These are phyloP conservation scores for Phallus indusiatus DNA, from an alignment of 768 basidiomycete genomes.

Conservation along the genomic window DNA sequence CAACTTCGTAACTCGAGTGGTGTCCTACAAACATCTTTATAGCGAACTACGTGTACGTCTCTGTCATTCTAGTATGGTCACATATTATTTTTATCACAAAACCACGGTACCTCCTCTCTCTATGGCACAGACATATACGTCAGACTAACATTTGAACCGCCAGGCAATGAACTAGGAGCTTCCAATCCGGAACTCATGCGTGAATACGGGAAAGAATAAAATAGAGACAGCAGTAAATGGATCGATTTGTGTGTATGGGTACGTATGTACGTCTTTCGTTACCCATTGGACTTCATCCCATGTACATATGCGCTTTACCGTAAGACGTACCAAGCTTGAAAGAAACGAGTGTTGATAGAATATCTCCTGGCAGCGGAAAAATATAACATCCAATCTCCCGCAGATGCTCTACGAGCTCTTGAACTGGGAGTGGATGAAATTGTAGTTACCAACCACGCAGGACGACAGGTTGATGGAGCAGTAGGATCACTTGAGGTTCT, in stretches of 20 bases:
- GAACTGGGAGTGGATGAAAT: no score
- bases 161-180: conserved; percentile 38
- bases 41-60: conserved; percentile 32
- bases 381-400: conserved; percentile 35
- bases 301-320: conserved; percentile 36
- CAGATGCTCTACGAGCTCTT: conserved; percentile 37
- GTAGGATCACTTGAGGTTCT: no score
- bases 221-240: conserved; percentile 37
- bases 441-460: no score
- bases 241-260: conserved; percentile 39
- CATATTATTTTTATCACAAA: conserved; percentile 31
- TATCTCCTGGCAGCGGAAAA: conserved; percentile 29
- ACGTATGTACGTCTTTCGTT: no score
- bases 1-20: conserved; percentile 39
- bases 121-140: background rate
- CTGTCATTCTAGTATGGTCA: no score
- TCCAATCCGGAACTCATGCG: conserved; percentile 43
- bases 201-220: conserved; percentile 33
- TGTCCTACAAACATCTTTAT: conserved; percentile 41
- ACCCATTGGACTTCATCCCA: no score
- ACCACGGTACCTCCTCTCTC: conserved; percentile 15
- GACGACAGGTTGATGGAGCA: no score
- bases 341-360: no score
- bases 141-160: conserved; percentile 10
- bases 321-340: conserved; percentile 25